These are phyloP conservation scores for Trametes sanguinea DNA, from an alignment of 768 basidiomycete species.

Conservation along the genomic window DNA sequence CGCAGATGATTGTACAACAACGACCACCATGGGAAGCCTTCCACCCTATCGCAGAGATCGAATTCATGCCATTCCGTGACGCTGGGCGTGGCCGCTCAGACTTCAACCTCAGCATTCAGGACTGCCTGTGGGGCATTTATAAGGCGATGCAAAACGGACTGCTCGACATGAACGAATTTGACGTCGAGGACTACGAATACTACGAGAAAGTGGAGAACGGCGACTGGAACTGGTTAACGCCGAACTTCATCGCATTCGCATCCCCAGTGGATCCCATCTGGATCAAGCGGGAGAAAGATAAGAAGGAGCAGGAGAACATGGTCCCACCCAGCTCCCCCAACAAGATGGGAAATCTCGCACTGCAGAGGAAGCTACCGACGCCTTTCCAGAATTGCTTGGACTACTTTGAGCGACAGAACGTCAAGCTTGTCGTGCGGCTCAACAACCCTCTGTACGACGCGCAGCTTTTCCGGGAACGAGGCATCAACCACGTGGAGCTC, in stretches of 20 bases:
- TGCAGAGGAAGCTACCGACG: conserved; percentile 75
- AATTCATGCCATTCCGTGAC: conserved; percentile 95
- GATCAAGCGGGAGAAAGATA: conserved; percentile 76
- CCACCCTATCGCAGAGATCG: conserved; percentile 86
- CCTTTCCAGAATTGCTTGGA: conserved; percentile 91
- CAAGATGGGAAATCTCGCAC: conserved; percentile 45
- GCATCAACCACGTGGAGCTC: conserved; percentile 87
- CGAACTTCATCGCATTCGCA: conserved; percentile 91
- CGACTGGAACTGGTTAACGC: conserved; percentile 95
- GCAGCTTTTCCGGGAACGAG: conserved; percentile 75
- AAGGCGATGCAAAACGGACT: conserved; percentile 90
- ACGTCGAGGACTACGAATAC: conserved; percentile 87
- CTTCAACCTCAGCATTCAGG: conserved; percentile 92
- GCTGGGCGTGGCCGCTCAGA: conserved; percentile 92
- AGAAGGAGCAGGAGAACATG: conserved; percentile 41
- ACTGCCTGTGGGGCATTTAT: conserved; percentile 86
- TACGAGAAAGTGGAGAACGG: conserved; percentile 96
- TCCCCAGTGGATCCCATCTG: conserved; percentile 83
- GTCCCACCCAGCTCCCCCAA: conserved; percentile 25
- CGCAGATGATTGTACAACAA: conserved; percentile 88
- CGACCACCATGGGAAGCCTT: conserved; percentile 94
- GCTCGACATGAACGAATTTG: conserved; percentile 94
- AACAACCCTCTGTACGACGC: conserved; percentile 93
- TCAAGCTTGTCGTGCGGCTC: conserved; percentile 90
- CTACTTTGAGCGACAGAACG: conserved; percentile 83